Percentiles rank a stretch among this genome's conserved stretches.
These are phyloP conservation scores for Rhizopogon vinicolor DNA, from an alignment of 768 basidiomycete species.

Conservation along the genomic window DNA sequence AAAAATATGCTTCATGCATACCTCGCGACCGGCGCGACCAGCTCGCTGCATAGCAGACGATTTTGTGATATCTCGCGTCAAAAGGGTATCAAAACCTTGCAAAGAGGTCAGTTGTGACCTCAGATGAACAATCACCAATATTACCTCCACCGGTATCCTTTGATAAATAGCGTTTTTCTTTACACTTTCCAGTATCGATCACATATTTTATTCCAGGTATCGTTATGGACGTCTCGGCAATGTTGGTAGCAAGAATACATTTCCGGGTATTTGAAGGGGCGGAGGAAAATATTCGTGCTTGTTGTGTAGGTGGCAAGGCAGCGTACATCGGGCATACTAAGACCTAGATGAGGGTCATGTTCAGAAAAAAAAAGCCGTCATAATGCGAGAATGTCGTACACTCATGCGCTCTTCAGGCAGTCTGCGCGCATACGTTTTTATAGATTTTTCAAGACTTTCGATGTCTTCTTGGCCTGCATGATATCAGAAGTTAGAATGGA, in stretches of 20 bases:
- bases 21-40: slow-evolving; percentile 95
- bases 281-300: slow-evolving; percentile 71
- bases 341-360: slow-evolving; percentile 43
- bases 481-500: not conserved
- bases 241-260: slow-evolving; percentile 94
- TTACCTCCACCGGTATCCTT: slow-evolving; percentile 64
- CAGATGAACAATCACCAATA: not conserved
- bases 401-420: slow-evolving; percentile 54
- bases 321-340: slow-evolving; percentile 81
- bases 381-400: slow-evolving; percentile 30
- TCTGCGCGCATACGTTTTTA: slow-evolving; percentile 62
- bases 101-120: not conserved
- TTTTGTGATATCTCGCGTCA: slow-evolving; percentile 80
- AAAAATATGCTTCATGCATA: slow-evolving; percentile 21
- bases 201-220: slow-evolving; percentile 96
- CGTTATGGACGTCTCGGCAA: slow-evolving; percentile 97
- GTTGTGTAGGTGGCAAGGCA: slow-evolving; percentile 72
- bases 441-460: slow-evolving; percentile 75
- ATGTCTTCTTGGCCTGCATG: slow-evolving; percentile 90
- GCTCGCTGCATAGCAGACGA: slow-evolving; percentile 92
- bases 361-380: slow-evolving; percentile 3
- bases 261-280: slow-evolving; percentile 71
- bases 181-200: slow-evolving; percentile 93
- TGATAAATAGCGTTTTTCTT: slow-evolving; percentile 86
- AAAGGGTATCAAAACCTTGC: slow-evolving; percentile 81